These are phyloP conservation scores for Pseudopediastrum boryanum DNA, from an alignment of 139 green algal species.

Conservation along the genomic window DNA sequence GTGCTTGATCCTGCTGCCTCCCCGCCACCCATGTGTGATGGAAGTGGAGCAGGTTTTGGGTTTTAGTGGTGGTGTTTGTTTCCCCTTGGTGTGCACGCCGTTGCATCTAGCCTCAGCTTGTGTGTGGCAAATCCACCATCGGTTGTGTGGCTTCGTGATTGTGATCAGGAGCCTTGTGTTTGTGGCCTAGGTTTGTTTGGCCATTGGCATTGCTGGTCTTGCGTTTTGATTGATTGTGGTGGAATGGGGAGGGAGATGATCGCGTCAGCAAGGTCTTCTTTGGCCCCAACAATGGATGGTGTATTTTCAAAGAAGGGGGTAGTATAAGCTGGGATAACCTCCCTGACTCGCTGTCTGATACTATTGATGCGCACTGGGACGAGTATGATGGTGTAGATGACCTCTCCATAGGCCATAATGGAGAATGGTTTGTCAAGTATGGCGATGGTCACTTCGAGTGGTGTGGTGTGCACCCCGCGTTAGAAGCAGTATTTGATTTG, in stretches of 20 bases:
- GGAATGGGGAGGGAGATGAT: neutral
- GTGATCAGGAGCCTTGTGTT: no score
- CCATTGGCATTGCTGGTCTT: no score
- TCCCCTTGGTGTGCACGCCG: no score
- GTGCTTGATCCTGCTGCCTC: no score
- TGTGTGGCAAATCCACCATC: no score
- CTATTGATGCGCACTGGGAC: neutral
- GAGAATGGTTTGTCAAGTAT: slow-evolving; percentile 15
- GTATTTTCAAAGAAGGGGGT: neutral
- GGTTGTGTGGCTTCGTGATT: no score
- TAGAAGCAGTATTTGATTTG: neutral
- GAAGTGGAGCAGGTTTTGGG: no score
- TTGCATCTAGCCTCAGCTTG: no score
- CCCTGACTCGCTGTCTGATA: neutral
- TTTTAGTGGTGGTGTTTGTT: no score
- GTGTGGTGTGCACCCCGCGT: neutral
- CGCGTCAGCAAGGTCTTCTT: neutral
- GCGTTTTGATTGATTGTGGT: no score
- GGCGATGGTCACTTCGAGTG: neutral
- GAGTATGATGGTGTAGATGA: neutral
- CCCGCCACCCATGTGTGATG: no score
- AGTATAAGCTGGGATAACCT: neutral
- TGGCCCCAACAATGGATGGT: slow-evolving; percentile 2
- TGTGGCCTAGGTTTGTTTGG: no score
- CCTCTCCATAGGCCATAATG: slow-evolving; percentile 1